phyloP scores from a whole-genome alignment of 2,329 filamentous ascomycete genomes.

The Fusarium duplospermum region DNA sequence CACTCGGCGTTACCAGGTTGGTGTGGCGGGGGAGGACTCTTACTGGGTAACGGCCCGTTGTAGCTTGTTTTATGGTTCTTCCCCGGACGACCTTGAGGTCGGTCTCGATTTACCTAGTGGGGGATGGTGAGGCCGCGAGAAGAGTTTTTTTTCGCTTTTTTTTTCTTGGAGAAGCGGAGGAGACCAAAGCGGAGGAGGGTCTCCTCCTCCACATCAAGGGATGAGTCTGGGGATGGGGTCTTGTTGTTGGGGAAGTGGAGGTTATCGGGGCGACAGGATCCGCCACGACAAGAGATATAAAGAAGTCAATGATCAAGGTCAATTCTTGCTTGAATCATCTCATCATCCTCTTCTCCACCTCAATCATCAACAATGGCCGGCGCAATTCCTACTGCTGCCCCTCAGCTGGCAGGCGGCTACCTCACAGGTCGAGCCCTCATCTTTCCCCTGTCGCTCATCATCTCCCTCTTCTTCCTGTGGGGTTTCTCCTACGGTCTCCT shows the following conservation, averaged over 20 bases:
- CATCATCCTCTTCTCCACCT: neutral
- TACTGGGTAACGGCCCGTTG: conserved; percentile 2
- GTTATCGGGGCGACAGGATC: conserved; percentile 23
- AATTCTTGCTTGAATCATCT: conserved; percentile 15
- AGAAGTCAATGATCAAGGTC: conserved; percentile 8
- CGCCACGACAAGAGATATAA: conserved; percentile 26
- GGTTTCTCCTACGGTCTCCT: conserved; percentile 60
- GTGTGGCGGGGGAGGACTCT: neutral
- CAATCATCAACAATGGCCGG: conserved; percentile 36
- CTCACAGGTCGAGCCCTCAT: conserved; percentile 52
- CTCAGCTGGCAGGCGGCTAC: conserved; percentile 39
- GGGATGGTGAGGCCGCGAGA: conserved; percentile 4
- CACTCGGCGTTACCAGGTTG: neutral
- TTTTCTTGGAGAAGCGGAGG: conserved; percentile 22
- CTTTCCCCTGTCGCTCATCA: conserved; percentile 70
- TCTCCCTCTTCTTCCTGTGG: conserved; percentile 60
- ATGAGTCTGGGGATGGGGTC: conserved; percentile 24
- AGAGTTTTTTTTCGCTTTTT: neutral
- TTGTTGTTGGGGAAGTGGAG: conserved; percentile 34
- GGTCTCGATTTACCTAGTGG: conserved; percentile 11
- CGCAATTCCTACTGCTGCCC: conserved; percentile 36
- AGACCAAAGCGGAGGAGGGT: conserved; percentile 10
- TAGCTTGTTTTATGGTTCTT: conserved; percentile 39
- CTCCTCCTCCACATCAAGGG: conserved; percentile 15
- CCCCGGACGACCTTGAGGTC: conserved; percentile 26